Percentiles rank a stretch among this genome's conserved stretches.
Evolutionary conservation across 208 protist genomes (phyloP).

Genomic region (Ichthyophonus hoferi): DNA sequence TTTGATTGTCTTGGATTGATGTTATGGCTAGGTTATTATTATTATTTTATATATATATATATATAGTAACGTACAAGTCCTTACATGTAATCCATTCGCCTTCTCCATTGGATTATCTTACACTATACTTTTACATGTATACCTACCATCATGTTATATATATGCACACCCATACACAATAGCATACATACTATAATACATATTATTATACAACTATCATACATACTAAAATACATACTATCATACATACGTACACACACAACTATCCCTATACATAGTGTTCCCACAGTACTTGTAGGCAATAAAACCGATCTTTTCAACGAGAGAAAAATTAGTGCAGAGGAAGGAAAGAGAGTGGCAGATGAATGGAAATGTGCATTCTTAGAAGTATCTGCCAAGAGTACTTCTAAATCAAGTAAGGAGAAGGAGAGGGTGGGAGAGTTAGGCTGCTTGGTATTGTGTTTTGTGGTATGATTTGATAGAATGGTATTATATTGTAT

Average conservation of each 20-base stretch:
- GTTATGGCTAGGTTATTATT: too few relatives aligned
- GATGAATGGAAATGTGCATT: conserved; percentile 60
- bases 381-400: conserved; percentile 63
- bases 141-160: too few relatives aligned
- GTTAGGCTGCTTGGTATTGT: neutral
- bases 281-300: conserved; percentile 41
- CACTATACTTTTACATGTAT: too few relatives aligned
- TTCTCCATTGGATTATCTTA: too few relatives aligned
- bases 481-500: neutral
- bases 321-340: conserved; percentile 39
- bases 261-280: neutral
- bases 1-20: too few relatives aligned
- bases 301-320: conserved; percentile 38
- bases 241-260: neutral
- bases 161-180: neutral
- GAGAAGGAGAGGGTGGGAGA: neutral
- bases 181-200: neutral
- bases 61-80: too few relatives aligned
- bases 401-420: conserved; percentile 46
- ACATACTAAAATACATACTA: neutral
- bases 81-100: too few relatives aligned
- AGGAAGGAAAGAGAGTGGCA: conserved; percentile 51
- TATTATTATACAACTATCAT: conserved; percentile 7
- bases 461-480: neutral
- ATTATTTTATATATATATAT: too few relatives aligned